Evolutionary conservation across 345 rosid genomes (phyloP), one percentile per base, ranked within the genome.

Genomic region (Bruguiera parviflora): DNA sequence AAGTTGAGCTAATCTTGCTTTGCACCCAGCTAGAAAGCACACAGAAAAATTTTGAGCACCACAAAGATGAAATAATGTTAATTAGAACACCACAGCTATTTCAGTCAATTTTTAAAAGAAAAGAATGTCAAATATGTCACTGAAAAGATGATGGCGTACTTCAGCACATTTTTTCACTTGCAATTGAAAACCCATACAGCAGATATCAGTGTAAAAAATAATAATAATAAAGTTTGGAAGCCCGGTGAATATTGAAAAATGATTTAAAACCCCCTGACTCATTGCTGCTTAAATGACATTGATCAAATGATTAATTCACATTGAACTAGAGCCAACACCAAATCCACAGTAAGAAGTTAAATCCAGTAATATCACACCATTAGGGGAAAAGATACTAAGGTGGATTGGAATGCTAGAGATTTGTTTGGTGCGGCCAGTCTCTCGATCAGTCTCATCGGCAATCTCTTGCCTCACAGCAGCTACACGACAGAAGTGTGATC

Each of bases 391-490:
- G 64, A 94, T 89, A 71, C 98, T 94, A 55, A 94, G 93, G 79
- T 94, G 97, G 78, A 94, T 94, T 56, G 97, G 98, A 69, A 94
- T 96, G 16, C 76, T 81, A 66, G 98, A 94, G 55, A 94, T 89
- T 59, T 76, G 86, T 85, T 94, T 94, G 81, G 82, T 70, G 52
- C 86, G 91, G 27, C 98, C 98, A 32, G 97, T 89, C 84, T 91
- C 98, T 73, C 98, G 77, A 78, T 94, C 98, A 57, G 96, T 94
- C 85, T 94, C 98, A 73, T 94, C 97, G 5, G 91, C 78, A 53
- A 91, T 88, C 85, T 94, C 98, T 76, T 91, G 59, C 75, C 96
- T 87, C 55, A 94, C 96, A 68, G 94, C 92, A 86, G 92, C 95
- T 94, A 76, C 75, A 67, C 35, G 39, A 63, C 27, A 60, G 8